These are phyloP conservation scores for Pyrenula massariospora DNA, from an alignment of 495 filamentous ascomycete species.

Conservation along the genomic window DNA sequence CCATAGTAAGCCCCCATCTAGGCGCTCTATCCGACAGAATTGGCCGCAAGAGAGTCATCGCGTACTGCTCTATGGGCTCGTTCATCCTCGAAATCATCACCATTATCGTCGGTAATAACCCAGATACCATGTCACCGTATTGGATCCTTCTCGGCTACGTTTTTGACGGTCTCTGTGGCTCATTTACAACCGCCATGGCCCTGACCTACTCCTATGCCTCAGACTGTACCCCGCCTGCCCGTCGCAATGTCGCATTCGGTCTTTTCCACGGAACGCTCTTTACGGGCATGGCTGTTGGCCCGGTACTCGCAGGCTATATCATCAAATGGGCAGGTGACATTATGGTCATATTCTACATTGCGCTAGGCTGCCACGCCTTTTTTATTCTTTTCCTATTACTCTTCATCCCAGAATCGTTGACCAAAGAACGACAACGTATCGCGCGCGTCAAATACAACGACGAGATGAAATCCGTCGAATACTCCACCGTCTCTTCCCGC, in stretches of 20 bases:
- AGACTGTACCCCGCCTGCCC: conserved; percentile 72
- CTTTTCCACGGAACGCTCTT: conserved; percentile 84
- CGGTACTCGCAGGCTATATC: conserved; percentile 64
- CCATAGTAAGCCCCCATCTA: conserved; percentile 68
- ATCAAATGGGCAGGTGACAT: conserved; percentile 57
- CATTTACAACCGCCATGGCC: conserved; percentile 73
- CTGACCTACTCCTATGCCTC: conserved; percentile 73
- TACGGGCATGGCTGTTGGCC: conserved; percentile 72
- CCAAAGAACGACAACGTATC: conserved; percentile 47
- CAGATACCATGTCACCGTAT: conserved; percentile 56
- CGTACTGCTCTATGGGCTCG: conserved; percentile 52
- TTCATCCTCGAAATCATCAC: conserved; percentile 61
- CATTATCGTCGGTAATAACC: conserved; percentile 61
- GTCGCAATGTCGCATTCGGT: conserved; percentile 75
- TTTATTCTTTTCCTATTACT: conserved; percentile 60
- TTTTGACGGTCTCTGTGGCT: conserved; percentile 74
- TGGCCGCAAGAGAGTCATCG: conserved; percentile 63
- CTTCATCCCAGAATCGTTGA: conserved; percentile 72
- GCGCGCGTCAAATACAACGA: conserved; percentile 54
- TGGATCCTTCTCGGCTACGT: conserved; percentile 63
- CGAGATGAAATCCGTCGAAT: conserved; percentile 6
- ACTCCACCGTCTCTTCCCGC: conserved; percentile 8
- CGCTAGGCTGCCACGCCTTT: conserved; percentile 54
- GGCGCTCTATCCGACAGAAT: conserved; percentile 82
- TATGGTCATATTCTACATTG: conserved; percentile 66